A percentile compares a stretch with the other conserved stretches of the same genome.
phyloP scores from a whole-genome alignment of 805 yeast genomes.

The Starmerella asiatica region DNA sequence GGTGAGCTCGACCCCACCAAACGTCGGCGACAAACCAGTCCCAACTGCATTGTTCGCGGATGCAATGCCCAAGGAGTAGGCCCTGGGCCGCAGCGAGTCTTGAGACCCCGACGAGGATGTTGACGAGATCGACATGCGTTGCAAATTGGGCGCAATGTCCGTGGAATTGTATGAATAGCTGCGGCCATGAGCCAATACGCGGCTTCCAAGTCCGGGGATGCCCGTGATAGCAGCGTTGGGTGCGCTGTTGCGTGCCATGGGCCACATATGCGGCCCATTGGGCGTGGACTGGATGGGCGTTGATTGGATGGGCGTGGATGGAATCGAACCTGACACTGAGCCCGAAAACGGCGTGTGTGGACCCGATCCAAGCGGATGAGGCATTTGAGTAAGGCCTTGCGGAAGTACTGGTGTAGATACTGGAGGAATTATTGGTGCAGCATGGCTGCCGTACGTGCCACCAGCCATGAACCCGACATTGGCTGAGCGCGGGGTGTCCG shows the following conservation, averaged over 20 bases:
- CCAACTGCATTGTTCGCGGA: neutral
- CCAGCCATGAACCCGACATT: neutral
- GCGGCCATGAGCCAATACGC: conserved; percentile 6
- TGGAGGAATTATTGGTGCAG: neutral
- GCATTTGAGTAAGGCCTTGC: neutral
- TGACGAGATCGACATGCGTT: conserved; percentile 6
- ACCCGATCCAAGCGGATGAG: conserved; percentile 2
- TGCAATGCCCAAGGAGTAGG: conserved; percentile 9
- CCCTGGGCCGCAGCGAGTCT: conserved; percentile 9
- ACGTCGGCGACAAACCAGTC: neutral
- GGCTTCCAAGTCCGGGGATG: neutral
- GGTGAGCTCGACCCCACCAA: neutral
- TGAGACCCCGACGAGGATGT: conserved; percentile 1
- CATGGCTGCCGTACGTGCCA: no score
- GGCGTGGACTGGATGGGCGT: no score
- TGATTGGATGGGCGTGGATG: no score
- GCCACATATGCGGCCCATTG: no score
- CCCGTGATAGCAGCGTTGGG: neutral
- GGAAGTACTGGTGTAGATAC: no score
- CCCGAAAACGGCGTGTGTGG: neutral
- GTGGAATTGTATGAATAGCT: conserved; percentile 14
- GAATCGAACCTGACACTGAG: neutral
- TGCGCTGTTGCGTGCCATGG: neutral
- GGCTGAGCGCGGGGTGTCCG: conserved; percentile 2
- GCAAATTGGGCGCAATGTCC: conserved; percentile 5